Evolutionary conservation across 2,329 filamentous ascomycete genomes (phyloP).

Genomic region (Biscogniauxia marginata): DNA sequence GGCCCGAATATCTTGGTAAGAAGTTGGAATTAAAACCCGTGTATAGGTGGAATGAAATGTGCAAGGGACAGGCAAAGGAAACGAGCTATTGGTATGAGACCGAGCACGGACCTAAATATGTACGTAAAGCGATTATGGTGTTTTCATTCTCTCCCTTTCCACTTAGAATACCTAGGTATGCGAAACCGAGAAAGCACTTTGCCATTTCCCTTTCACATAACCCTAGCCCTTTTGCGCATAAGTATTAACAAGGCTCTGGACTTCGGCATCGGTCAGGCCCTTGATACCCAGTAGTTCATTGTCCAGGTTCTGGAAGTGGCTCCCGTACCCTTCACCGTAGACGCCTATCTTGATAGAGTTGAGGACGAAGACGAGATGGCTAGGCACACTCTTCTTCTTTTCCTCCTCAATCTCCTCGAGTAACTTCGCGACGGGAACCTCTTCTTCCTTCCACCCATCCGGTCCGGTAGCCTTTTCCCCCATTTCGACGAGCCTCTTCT

Average conservation of each 20-base stretch:
- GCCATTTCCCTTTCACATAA: no score
- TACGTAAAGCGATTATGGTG: no score
- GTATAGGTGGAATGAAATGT: no score
- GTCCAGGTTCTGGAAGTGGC: slow-evolving; percentile 44
- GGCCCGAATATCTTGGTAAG: slow-evolving; percentile 6
- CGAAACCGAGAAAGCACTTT: no score
- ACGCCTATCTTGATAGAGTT: slow-evolving; percentile 1
- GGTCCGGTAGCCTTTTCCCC: slow-evolving; percentile 3
- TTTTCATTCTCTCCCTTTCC: no score
- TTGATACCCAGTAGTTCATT: slow-evolving; percentile 45
- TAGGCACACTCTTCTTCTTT: slow-evolving; percentile 1
- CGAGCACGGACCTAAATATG: no score
- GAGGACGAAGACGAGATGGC: neutral
- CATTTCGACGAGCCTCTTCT: slow-evolving; percentile 6
- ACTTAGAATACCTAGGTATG: no score
- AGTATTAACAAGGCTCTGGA: slow-evolving; percentile 21
- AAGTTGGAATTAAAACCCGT: no score
- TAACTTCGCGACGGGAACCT: neutral
- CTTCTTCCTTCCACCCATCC: neutral
- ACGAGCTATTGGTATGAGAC: no score
- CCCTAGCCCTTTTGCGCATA: neutral
- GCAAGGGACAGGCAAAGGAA: no score
- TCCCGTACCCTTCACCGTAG: slow-evolving; percentile 33
- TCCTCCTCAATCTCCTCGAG: slow-evolving; percentile 3
- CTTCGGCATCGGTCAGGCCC: slow-evolving; percentile 38